Evolutionary conservation across 225 moss, liverwort and hornwort species (phyloP).

Genomic region (Ulota crispa): DNA sequence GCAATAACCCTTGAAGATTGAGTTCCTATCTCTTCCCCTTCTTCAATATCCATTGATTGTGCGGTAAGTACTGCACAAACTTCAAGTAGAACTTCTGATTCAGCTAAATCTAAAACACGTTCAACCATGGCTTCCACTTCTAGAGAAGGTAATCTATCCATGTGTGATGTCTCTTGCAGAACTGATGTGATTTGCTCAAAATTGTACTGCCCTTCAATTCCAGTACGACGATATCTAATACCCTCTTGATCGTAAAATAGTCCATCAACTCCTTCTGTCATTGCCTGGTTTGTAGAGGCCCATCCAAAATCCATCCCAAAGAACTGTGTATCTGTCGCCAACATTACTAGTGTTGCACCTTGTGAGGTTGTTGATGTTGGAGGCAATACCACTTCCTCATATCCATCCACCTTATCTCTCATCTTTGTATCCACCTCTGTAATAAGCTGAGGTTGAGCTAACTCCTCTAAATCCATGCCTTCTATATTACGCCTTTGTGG

Average conservation of each 20-base stretch:
- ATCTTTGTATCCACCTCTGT: neutral
- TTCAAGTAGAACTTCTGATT: too few species aligned
- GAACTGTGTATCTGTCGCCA: neutral
- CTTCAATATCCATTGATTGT: too few species aligned
- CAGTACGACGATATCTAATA: neutral
- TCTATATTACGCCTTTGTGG: too few species aligned
- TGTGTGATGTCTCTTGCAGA: neutral
- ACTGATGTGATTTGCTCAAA: neutral
- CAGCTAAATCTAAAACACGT: too few species aligned
- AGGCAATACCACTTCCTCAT: neutral
- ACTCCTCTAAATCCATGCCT: too few species aligned
- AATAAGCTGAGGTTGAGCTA: neutral
- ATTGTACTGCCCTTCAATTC: neutral
- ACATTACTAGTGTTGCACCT: neutral
- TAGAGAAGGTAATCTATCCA: neutral
- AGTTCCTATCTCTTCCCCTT: too few species aligned
- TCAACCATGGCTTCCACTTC: too few species aligned
- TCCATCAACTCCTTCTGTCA: neutral
- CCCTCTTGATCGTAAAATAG: neutral
- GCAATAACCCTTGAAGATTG: too few species aligned
- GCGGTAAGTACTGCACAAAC: too few species aligned
- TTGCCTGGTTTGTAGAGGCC: neutral
- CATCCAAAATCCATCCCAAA: neutral
- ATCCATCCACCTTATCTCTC: neutral
- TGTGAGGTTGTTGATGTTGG: neutral